Evolutionary conservation across 2,329 filamentous ascomycete species (phyloP).

Genomic region (Pestalotiopsis sp.): DNA sequence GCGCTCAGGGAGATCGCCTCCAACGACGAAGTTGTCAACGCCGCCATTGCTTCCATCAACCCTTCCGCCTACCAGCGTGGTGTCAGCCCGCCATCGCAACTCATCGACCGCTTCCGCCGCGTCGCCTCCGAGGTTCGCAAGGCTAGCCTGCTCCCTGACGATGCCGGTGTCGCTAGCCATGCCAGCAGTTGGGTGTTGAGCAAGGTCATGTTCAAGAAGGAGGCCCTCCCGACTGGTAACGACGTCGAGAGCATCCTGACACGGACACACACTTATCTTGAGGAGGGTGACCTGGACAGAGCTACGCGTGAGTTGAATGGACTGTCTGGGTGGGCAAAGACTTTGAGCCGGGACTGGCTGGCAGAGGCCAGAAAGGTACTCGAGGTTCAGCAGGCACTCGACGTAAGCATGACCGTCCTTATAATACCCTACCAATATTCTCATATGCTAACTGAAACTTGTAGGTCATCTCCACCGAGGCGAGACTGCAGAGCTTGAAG

Average conservation of each 20-base stretch:
- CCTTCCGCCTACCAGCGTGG: slow-evolving; percentile 91
- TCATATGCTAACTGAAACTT: slow-evolving; percentile 24
- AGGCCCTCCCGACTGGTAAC: slow-evolving; percentile 76
- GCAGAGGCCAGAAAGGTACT: slow-evolving; percentile 87
- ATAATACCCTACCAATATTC: not conserved
- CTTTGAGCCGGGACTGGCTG: slow-evolving; percentile 91
- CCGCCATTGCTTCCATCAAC: slow-evolving; percentile 95
- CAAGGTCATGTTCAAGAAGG: slow-evolving; percentile 96
- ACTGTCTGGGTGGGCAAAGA: slow-evolving; percentile 92
- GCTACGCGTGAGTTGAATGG: slow-evolving; percentile 95
- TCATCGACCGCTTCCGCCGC: slow-evolving; percentile 94
- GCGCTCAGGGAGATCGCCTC: slow-evolving; percentile 90
- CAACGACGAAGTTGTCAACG: slow-evolving; percentile 83
- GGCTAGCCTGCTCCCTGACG: slow-evolving; percentile 86
- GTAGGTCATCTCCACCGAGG: slow-evolving; percentile 87
- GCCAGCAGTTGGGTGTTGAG: slow-evolving; percentile 87
- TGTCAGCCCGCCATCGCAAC: slow-evolving; percentile 78
- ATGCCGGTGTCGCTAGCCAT: slow-evolving; percentile 92
- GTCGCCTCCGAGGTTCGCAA: slow-evolving; percentile 93
- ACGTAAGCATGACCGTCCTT: slow-evolving; percentile 60
- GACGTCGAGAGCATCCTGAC: slow-evolving; percentile 94
- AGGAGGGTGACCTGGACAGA: slow-evolving; percentile 89
- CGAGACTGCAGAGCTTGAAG: slow-evolving; percentile 82
- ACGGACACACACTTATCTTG: slow-evolving; percentile 84
- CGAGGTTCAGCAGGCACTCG: slow-evolving; percentile 93